Evolutionary conservation across 2,329 filamentous ascomycete species (phyloP), one percentile per base, ranked within the genome.

Genomic region (Pseudogymnoascus sp.): DNA sequence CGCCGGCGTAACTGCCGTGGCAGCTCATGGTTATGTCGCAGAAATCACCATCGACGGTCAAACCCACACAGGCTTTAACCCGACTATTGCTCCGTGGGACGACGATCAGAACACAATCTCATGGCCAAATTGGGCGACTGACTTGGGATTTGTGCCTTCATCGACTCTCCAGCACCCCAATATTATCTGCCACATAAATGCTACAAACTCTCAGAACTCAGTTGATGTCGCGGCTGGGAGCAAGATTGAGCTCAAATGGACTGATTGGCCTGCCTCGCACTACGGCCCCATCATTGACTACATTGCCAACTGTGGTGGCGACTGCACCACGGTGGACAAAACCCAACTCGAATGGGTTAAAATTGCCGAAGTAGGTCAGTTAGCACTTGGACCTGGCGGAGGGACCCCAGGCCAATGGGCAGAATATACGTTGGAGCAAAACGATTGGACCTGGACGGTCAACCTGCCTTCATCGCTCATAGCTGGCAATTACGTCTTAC

Each of bases 251-350:
- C 72, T 88, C 56, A 76, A 82, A 66, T 88, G 85, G 85, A 81
- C 77, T 61, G 74, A 74, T 15, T 89, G 85, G 85, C 84, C 84
- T n/a, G 75, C 79, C 5, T 79, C 76, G 59, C 82, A 89, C 74
- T 77, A 84, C 48, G 69, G 69, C 0, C 68, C 69, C 1, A 60
- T 71, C 15, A 68, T 69, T 18, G 68, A 70, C 52, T 66, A 65
- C 56, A 57, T 68, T 28, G 68, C 69, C 5, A 70, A 70, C 48
- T 70, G 69, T 60, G 68, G 70, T 34, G 73, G 75, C 23, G 69
- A 72, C 4, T 79, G 75, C 60, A 69, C 70, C 12, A 70, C 69
- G 0, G 73, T 74, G 9, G 68, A 75, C 63, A 74, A 75, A 62
- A 67, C 67, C 0, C 61, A 52, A 28, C 64, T 74, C 37, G 28